Evolutionary conservation across 2,329 filamentous ascomycete species (phyloP), one percentile per base, ranked within the genome.

Genomic region (Chrysosporium queenslandicum): DNA sequence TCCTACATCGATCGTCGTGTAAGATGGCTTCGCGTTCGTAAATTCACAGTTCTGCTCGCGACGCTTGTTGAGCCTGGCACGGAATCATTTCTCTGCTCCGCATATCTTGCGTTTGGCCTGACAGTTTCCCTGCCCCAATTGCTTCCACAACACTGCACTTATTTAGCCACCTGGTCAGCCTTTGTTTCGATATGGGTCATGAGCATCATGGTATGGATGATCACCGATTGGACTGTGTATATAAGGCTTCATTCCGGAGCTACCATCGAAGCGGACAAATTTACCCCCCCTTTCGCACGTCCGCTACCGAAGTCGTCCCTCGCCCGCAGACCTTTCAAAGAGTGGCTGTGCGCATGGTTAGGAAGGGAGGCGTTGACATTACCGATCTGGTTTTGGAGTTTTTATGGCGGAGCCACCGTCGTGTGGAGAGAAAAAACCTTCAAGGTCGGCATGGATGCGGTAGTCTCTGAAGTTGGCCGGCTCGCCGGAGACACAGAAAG

Each of bases 41-140:
- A 98, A 67, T 97, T 88, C 73, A 96, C 91, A 0, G 92, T 98
- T 12, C 77, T 87, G 1, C 74, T 85, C 0, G 94, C 92, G 0
- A 97, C 94, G 0, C 73, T 96, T 1, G 87, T 96, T 2, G 92
- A 98, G 65, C 92, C 91, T 0, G 90, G 89, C 1, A 89, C 94
- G 0, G 92, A 98, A 67, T 85, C 85, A 25, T 78, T 98, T 30
- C 65, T 97, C 0, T 96, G 89, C 69, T 88, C 85, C 20, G 70
- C 83, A 0, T 89, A 94, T 63, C 81, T 89, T 40, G 79, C 88
- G 1, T 94, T 85, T 67, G 87, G 83, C 0, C 63, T 87, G 2
- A 94, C 87, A 0, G 87, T 83, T 2, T 59, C 66, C 0, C 64
- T 94, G 0, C 80, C 85, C 1, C 61, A 59, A 0, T 81, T 76